Evolutionary conservation across 306 rosid genomes (phyloP).

Genomic region (Quercus rubra): DNA sequence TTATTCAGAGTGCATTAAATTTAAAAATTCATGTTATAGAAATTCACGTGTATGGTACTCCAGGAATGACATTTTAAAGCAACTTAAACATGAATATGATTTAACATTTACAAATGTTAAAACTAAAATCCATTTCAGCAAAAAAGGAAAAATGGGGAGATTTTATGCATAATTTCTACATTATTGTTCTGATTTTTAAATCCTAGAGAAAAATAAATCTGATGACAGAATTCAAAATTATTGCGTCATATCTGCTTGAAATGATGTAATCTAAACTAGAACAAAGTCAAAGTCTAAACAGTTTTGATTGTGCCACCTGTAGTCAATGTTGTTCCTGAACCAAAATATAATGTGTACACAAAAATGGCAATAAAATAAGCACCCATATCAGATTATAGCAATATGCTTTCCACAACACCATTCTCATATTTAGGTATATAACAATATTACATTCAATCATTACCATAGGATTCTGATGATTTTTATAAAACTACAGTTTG

Average conservation of each 20-base stretch:
- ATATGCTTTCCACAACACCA: neutral
- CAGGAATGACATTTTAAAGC: too few relatives aligned
- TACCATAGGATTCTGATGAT: neutral
- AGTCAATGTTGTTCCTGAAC: neutral
- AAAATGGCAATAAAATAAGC: neutral
- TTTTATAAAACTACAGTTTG: neutral
- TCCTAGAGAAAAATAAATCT: too few relatives aligned
- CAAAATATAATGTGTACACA: neutral
- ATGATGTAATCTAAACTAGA: neutral
- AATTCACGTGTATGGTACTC: too few relatives aligned
- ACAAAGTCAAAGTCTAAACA: neutral
- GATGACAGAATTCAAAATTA: neutral
- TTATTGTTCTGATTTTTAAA: too few relatives aligned
- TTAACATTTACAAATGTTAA: neutral
- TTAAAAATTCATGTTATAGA: too few relatives aligned
- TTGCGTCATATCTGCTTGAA: neutral
- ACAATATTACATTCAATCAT: neutral
- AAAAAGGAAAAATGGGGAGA: too few relatives aligned
- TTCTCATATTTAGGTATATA: neutral
- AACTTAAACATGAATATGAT: neutral
- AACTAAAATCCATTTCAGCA: too few relatives aligned
- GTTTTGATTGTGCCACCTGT: neutral
- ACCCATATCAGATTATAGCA: neutral
- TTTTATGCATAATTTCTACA: too few relatives aligned
- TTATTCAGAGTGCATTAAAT: too few relatives aligned